phyloP scores from a whole-genome alignment of 805 yeast genomes.

The Starmerella lactis-condensi region DNA sequence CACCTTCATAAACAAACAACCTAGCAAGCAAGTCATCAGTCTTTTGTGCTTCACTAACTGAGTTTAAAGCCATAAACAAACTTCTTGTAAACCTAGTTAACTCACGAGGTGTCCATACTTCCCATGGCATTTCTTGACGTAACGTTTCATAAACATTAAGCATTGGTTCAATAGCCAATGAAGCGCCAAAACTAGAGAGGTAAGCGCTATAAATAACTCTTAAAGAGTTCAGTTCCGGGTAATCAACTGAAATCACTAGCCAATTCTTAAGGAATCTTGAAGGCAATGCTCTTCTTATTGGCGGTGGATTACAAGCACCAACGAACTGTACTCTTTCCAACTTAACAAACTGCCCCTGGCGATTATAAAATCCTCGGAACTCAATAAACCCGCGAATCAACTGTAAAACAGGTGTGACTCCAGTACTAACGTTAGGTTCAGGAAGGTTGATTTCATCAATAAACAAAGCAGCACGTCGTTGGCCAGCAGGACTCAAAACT shows the following conservation, averaged over 20 bases:
- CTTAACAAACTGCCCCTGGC: slow-evolving; percentile 39
- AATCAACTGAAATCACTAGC: slow-evolving; percentile 52
- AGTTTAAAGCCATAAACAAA: slow-evolving; percentile 30
- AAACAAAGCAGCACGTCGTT: slow-evolving; percentile 61
- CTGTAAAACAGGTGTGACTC: slow-evolving; percentile 52
- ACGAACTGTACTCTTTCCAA: slow-evolving; percentile 55
- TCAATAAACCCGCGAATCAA: slow-evolving; percentile 61
- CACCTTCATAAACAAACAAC: slow-evolving; percentile 66
- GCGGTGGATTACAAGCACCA: slow-evolving; percentile 90
- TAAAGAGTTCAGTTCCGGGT: slow-evolving; percentile 51
- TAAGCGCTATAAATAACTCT: slow-evolving; percentile 48
- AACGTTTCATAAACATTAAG: slow-evolving; percentile 39
- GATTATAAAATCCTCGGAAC: slow-evolving; percentile 58
- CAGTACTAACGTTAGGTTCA: slow-evolving; percentile 45
- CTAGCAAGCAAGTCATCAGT: slow-evolving; percentile 27
- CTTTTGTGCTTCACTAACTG: slow-evolving; percentile 5
- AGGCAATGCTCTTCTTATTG: slow-evolving; percentile 42
- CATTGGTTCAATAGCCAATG: slow-evolving; percentile 44
- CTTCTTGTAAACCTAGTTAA: slow-evolving; percentile 76
- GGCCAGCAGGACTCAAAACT: slow-evolving; percentile 40
- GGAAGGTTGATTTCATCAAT: slow-evolving; percentile 89
- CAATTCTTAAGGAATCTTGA: slow-evolving; percentile 49
- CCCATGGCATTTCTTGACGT: slow-evolving; percentile 32
- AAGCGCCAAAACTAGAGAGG: slow-evolving; percentile 32
- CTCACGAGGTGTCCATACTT: slow-evolving; percentile 76